These are phyloP conservation scores for thale cress (Arabidopsis thaliana) DNA, from an alignment of 345 rosid species.

Conservation along the genomic window DNA sequence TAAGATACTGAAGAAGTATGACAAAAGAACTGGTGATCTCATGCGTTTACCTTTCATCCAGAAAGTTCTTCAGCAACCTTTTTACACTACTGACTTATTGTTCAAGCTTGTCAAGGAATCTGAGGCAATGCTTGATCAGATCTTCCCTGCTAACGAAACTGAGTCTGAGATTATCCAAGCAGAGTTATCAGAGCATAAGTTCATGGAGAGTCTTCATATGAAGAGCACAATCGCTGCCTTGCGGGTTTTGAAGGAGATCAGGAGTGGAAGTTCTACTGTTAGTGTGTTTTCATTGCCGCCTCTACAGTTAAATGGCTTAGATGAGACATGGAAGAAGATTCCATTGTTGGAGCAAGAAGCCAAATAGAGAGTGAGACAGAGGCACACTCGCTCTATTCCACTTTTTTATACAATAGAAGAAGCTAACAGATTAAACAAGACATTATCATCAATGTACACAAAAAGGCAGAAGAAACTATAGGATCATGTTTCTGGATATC, in stretches of 20 bases:
- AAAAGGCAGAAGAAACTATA: slow-evolving; percentile 17
- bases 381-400: not conserved
- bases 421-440: slow-evolving; percentile 24
- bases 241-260: slow-evolving; percentile 72
- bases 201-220: slow-evolving; percentile 75
- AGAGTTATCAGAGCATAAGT: slow-evolving; percentile 69
- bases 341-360: slow-evolving; percentile 85
- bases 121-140: slow-evolving; percentile 75
- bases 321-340: slow-evolving; percentile 77
- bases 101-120: slow-evolving; percentile 84
- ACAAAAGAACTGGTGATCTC: slow-evolving; percentile 91
- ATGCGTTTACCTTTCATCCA: slow-evolving; percentile 92
- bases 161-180: slow-evolving; percentile 43
- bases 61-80: slow-evolving; percentile 88
- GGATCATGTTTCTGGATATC: slow-evolving; percentile 8
- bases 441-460: slow-evolving; percentile 18
- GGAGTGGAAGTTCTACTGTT: slow-evolving; percentile 87
- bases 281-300: slow-evolving; percentile 92
- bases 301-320: slow-evolving; percentile 63
- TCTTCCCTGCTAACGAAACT: slow-evolving; percentile 56
- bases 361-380: slow-evolving; percentile 47
- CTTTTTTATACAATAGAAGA: slow-evolving; percentile 21
- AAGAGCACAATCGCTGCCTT: slow-evolving; percentile 85
- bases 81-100: slow-evolving; percentile 87
- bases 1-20: slow-evolving; percentile 93